Evolutionary conservation across 2,329 filamentous ascomycete species (phyloP).

Genomic region (Scedosporium minutisporum): DNA sequence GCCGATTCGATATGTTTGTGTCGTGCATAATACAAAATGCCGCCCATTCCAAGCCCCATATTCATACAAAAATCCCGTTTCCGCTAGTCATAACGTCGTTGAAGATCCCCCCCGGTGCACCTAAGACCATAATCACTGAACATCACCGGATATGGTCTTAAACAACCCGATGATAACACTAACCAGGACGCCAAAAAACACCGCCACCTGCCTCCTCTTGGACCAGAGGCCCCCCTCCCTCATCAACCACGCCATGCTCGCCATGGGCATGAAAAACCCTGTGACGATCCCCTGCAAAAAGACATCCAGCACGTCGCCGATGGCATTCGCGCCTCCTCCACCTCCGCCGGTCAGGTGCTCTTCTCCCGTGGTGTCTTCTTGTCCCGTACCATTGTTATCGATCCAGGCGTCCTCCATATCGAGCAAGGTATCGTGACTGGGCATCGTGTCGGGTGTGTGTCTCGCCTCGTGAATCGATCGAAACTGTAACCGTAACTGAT

Average conservation of each 20-base stretch:
- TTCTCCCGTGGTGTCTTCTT: constrained; percentile 22
- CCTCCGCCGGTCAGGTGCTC: constrained; percentile 42
- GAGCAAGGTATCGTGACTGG: constrained; percentile 64
- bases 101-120: no score
- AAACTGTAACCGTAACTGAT: constrained; percentile 80
- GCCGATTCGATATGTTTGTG: no score
- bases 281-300: constrained; percentile 81
- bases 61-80: neutral
- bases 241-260: constrained; percentile 74
- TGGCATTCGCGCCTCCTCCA: constrained; percentile 15
- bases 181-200: constrained; percentile 62
- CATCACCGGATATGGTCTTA: constrained; percentile 20
- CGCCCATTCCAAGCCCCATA: neutral
- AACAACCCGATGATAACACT: constrained; percentile 25
- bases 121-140: neutral
- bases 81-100: no score
- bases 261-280: constrained; percentile 92
- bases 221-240: constrained; percentile 83
- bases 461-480: constrained; percentile 71
- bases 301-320: constrained; percentile 61
- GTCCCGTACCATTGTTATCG: constrained; percentile 49
- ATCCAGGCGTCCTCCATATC: constrained; percentile 86
- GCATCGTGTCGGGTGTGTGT: constrained; percentile 84
- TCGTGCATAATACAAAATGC: no score
- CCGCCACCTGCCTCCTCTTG: constrained; percentile 73